Percentiles rank a stretch among this genome's conserved stretches.
phyloP scores from a whole-genome alignment of 2,329 filamentous ascomycete species.

The Colletotrichum tropicale region DNA sequence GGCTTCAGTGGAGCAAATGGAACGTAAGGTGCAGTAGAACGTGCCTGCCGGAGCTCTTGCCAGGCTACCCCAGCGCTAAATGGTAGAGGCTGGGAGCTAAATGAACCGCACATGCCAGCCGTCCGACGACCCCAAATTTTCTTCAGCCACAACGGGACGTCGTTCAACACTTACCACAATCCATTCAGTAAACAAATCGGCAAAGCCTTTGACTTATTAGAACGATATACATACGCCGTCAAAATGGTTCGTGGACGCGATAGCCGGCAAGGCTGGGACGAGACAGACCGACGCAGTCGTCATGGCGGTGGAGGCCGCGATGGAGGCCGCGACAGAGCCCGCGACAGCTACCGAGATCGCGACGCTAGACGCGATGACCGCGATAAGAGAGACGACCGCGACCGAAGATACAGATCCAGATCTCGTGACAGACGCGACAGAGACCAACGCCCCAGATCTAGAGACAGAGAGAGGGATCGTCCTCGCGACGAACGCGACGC shows the following conservation, averaged over 20 bases:
- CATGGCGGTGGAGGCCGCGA: slow-evolving; percentile 33
- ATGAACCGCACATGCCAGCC: background rate
- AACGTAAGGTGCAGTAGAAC: background rate
- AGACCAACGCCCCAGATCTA: slow-evolving; percentile 25
- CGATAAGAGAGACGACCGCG: slow-evolving; percentile 16
- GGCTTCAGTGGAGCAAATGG: background rate
- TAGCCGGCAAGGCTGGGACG: slow-evolving; percentile 67
- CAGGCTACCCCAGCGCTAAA: slow-evolving; percentile 3
- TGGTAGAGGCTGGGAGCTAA: background rate
- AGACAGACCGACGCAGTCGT: slow-evolving; percentile 43
- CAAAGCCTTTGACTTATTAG: background rate
- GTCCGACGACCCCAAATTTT: background rate
- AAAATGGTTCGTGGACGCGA: slow-evolving; percentile 36
- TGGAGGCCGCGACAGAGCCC: slow-evolving; percentile 32
- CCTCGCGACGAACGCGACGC: slow-evolving; percentile 40
- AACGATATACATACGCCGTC: background rate
- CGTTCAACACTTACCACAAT: background rate
- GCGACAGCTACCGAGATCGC: slow-evolving; percentile 30
- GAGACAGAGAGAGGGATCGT: slow-evolving; percentile 38
- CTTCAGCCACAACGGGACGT: slow-evolving; percentile 13
- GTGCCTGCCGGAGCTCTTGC: background rate
- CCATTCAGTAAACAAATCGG: background rate
- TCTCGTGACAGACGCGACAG: slow-evolving; percentile 36
- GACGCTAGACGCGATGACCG: slow-evolving; percentile 30
- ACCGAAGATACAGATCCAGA: slow-evolving; percentile 35